phyloP scores from a whole-genome alignment of 1,139 yeast genomes.

The Yamadazyma kanchanaburiensis region DNA sequence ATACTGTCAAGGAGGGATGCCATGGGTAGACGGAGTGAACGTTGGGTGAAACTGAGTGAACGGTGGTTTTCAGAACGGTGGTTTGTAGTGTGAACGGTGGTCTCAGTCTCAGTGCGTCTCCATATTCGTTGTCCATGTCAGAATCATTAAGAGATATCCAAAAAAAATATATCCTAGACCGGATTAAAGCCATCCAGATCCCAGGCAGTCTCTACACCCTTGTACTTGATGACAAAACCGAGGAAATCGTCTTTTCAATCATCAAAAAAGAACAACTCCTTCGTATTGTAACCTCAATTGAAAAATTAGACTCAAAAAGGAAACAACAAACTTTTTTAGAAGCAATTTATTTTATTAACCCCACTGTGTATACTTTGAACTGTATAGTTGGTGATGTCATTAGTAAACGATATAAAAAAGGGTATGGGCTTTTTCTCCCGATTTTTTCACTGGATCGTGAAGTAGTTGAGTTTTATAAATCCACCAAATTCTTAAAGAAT shows the following conservation, averaged over 20 bases:
- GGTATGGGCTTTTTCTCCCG: slow-evolving; percentile 38
- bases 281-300: slow-evolving; percentile 41
- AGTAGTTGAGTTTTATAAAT: slow-evolving; percentile 22
- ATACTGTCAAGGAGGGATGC: background rate
- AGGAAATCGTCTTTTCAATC: slow-evolving; percentile 31
- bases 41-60: too few relatives aligned
- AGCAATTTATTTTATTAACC: slow-evolving; percentile 41
- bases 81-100: too few relatives aligned
- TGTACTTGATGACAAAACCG: slow-evolving; percentile 36
- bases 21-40: too few relatives aligned
- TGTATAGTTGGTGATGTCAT: slow-evolving; percentile 43
- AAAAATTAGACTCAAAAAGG: slow-evolving; percentile 34
- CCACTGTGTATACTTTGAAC: slow-evolving; percentile 34
- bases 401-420: slow-evolving; percentile 34
- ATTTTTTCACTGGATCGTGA: slow-evolving; percentile 22
- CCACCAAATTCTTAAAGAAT: slow-evolving; percentile 26
- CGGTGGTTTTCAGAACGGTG: too few relatives aligned
- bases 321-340: slow-evolving; percentile 36
- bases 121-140: too few relatives aligned
- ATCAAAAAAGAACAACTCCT: slow-evolving; percentile 35
- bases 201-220: slow-evolving; percentile 37
- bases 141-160: too few relatives aligned
- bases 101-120: too few relatives aligned
- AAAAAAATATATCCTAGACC: slow-evolving; percentile 31
- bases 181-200: slow-evolving; percentile 30